These are phyloP conservation scores for Pythium grandisporangium DNA, from an alignment of 352 stramenopile genomes.

Conservation along the genomic window DNA sequence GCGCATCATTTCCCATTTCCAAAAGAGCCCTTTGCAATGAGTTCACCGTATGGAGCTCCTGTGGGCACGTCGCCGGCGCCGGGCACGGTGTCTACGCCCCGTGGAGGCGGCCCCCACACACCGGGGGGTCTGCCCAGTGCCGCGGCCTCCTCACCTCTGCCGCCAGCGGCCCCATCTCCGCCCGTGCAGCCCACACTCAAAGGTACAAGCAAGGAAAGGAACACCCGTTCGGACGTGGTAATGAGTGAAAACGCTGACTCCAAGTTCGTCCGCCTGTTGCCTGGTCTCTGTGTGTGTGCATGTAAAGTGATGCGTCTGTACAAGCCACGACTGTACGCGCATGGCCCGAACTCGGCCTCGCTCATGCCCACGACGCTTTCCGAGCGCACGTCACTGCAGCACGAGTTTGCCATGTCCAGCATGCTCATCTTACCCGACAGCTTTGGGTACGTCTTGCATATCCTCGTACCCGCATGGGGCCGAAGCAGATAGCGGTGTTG, in stretches of 20 bases:
- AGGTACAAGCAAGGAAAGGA: no score
- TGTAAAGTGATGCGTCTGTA: conserved; percentile 85
- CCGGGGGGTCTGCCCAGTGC: conserved; percentile 12
- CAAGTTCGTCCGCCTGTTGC: no score
- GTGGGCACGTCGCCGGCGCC: neutral
- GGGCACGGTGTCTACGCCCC: neutral
- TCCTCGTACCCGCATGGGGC: no score
- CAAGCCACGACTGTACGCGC: conserved; percentile 78
- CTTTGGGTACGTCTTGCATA: conserved; percentile 52
- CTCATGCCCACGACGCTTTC: conserved; percentile 54
- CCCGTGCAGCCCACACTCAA: conserved; percentile 69
- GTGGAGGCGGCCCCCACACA: conserved; percentile 8
- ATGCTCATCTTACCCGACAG: conserved; percentile 87
- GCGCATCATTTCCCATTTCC: no score
- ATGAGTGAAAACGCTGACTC: no score
- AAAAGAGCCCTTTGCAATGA: no score
- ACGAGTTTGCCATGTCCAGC: conserved; percentile 84
- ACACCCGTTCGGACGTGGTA: no score
- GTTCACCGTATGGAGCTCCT: conserved; percentile 7
- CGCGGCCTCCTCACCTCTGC: neutral
- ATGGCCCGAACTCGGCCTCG: conserved; percentile 35
- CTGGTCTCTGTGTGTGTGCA: neutral
- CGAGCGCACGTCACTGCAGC: conserved; percentile 30
- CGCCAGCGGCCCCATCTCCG: conserved; percentile 3
- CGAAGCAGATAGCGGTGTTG: no score